phyloP scores from a whole-genome alignment of 2,329 filamentous ascomycete genomes.

The Scedosporium minutisporum region DNA sequence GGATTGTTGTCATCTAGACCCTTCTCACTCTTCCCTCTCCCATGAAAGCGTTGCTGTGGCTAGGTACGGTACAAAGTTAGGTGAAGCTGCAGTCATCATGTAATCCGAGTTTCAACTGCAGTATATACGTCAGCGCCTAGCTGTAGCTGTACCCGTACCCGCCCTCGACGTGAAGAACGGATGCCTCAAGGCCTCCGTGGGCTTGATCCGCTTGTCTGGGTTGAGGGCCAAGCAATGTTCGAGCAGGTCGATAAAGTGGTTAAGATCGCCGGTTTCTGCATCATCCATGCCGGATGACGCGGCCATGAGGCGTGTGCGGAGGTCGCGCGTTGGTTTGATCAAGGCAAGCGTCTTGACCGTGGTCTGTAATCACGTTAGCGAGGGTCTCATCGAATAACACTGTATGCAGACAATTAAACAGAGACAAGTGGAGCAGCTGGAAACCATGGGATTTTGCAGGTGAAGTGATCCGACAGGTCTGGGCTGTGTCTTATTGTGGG shows the following conservation, averaged over 20 bases:
- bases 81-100: neutral
- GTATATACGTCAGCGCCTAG: constrained; percentile 13
- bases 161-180: constrained; percentile 61
- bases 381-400: neutral
- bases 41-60: too few species aligned
- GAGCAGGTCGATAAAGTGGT: constrained; percentile 75
- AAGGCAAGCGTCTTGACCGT: constrained; percentile 57
- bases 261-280: constrained; percentile 65
- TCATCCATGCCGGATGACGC: constrained; percentile 67
- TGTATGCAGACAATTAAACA: neutral
- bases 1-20: too few species aligned
- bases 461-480: neutral
- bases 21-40: too few species aligned
- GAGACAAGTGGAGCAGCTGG: neutral
- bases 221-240: constrained; percentile 84
- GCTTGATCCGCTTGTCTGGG: constrained; percentile 83
- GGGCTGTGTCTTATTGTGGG: too few species aligned
- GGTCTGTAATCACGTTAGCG: constrained; percentile 37
- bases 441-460: neutral
- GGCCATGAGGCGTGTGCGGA: constrained; percentile 69
- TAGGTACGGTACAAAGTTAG: too few species aligned
- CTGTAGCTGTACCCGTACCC: too few species aligned
- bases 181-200: constrained; percentile 77
- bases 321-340: constrained; percentile 68
- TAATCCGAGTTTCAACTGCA: neutral